Percentiles rank a stretch among this genome's conserved stretches.
Evolutionary conservation across 2,329 filamentous ascomycete species (phyloP).

Genomic region (Emmonsiellopsis sp.): DNA sequence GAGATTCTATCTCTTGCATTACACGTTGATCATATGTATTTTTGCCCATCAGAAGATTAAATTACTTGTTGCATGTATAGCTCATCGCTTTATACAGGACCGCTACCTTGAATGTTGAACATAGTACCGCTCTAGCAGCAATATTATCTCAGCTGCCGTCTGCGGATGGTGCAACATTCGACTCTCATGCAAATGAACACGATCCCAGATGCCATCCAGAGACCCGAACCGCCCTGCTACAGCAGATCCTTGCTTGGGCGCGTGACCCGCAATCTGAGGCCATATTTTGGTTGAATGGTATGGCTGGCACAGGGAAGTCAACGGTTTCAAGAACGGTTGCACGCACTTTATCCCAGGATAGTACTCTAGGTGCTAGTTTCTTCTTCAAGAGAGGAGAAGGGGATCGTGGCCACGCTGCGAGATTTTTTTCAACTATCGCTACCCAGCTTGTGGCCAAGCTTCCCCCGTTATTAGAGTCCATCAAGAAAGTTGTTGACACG

Average conservation of each 20-base stretch:
- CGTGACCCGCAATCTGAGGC: constrained; percentile 2
- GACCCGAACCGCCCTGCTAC: constrained; percentile 14
- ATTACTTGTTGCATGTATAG: neutral
- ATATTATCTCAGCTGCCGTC: neutral
- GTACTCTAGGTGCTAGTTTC: constrained; percentile 19
- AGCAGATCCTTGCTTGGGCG: constrained; percentile 14
- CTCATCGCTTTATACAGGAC: neutral
- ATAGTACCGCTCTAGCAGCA: neutral
- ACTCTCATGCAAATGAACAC: constrained; percentile 5
- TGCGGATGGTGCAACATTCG: constrained; percentile 3
- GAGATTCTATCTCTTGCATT: neutral
- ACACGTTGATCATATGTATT: neutral
- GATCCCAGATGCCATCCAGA: constrained; percentile 11
- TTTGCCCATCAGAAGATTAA: neutral
- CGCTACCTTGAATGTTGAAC: neutral
- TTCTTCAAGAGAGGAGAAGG: constrained; percentile 20
- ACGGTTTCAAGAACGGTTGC: constrained; percentile 22
- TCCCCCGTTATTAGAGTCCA: constrained; percentile 16
- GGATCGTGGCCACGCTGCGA: constrained; percentile 12
- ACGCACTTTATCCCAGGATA: constrained; percentile 1
- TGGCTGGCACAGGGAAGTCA: constrained; percentile 26
- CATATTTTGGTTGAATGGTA: constrained; percentile 25
- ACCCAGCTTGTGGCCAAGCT: constrained; percentile 19
- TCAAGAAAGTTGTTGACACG: constrained; percentile 15
- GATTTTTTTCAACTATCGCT: constrained; percentile 19